Conservation (phyloP, 352 stramenopile genomes). For the Saprolegnia diclina region DNA sequence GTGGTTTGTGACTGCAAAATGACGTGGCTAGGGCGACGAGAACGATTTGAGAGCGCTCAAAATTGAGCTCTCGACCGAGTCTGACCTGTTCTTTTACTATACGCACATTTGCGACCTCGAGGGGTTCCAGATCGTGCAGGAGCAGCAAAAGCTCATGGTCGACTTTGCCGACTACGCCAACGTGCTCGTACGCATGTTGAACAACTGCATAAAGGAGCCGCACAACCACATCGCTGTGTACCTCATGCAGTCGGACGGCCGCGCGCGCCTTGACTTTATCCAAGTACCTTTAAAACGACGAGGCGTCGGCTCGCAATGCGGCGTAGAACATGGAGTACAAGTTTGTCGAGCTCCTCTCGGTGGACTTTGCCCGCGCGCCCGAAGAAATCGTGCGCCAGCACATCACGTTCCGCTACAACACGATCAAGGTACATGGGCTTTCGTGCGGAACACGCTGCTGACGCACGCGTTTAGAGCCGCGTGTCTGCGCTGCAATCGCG, state of each 20-base stretch:
- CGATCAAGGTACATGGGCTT: conserved; percentile 68
- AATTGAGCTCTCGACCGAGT: conserved; percentile 89
- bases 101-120: conserved; percentile 82
- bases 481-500: conserved; percentile 88
- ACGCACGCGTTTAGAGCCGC: conserved; percentile 34
- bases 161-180: conserved; percentile 93
- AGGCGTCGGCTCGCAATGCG: background rate
- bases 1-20: background rate
- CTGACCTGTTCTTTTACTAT: conserved; percentile 93
- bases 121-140: conserved; percentile 87
- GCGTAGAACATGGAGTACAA: conserved; percentile 94
- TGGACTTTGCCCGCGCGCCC: conserved; percentile 83
- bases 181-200: conserved; percentile 92
- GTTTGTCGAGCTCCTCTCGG: conserved; percentile 91
- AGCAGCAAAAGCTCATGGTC: conserved; percentile 94
- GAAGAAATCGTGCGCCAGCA: conserved; percentile 90
- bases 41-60: conserved; percentile 76
- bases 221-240: conserved; percentile 92
- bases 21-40: conserved; percentile 62
- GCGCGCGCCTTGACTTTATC: conserved; percentile 90
- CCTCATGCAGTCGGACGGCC: conserved; percentile 88
- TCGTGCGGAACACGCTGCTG: background rate
- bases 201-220: conserved; percentile 94
- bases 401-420: conserved; percentile 92
- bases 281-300: conserved; percentile 36